A percentile compares a stretch with the other conserved stretches of the same genome.
Conservation (phyloP, 2,329 filamentous ascomycete species). For the Verticillium isaacii region DNA sequence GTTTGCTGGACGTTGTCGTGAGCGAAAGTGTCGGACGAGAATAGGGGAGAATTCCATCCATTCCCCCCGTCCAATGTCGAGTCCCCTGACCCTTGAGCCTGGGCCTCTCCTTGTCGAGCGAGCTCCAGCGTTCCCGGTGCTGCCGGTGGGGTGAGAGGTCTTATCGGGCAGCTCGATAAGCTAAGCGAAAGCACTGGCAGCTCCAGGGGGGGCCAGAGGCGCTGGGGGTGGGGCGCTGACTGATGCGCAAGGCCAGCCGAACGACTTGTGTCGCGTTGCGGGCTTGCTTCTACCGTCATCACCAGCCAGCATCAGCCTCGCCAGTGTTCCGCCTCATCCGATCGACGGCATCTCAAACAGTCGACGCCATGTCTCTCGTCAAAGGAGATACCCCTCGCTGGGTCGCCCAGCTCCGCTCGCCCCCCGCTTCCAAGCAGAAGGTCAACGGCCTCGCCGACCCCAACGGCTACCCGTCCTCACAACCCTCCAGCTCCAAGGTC, state of each 20-base stretch:
- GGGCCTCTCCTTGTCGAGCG: not conserved
- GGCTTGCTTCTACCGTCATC: not conserved
- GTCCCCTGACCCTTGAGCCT: not conserved
- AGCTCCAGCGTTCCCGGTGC: not conserved
- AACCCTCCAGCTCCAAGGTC: slow-evolving; percentile 52
- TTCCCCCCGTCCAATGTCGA: not conserved
- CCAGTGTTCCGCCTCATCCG: slow-evolving; percentile 1
- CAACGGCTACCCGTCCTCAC: slow-evolving; percentile 67
- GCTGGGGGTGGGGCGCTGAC: not conserved
- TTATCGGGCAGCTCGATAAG: not conserved
- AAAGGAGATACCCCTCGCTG: slow-evolving; percentile 60
- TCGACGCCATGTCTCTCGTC: slow-evolving; percentile 9
- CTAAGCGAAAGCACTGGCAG: not conserved
- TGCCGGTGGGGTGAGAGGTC: not conserved
- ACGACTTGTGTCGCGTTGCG: not conserved
- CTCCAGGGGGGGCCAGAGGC: not conserved
- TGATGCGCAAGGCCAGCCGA: not conserved
- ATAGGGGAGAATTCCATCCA: not conserved
- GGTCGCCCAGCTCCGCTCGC: slow-evolving; percentile 73
- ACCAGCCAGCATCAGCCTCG: not conserved
- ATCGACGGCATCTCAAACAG: not conserved
- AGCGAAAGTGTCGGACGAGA: not conserved
- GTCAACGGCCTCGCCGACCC: slow-evolving; percentile 72
- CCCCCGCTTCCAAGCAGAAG: slow-evolving; percentile 63
- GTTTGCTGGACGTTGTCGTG: not conserved